A percentile compares a stretch with the other conserved stretches of the same genome.
Evolutionary conservation across 371 early-diverging fungal species (phyloP).

Genomic region (Globomyces sp.): DNA sequence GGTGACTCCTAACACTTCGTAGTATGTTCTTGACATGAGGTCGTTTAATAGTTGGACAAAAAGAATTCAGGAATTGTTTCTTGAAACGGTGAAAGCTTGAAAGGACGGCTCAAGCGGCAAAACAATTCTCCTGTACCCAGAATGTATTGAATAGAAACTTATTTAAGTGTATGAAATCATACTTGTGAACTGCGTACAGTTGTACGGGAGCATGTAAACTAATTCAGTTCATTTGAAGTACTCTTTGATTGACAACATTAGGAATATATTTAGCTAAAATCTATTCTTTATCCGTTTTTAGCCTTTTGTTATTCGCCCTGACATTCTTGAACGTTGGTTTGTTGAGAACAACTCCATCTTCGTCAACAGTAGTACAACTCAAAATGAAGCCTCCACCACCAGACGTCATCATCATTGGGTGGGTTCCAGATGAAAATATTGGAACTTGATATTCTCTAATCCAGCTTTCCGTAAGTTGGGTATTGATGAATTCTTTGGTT

Average conservation of each 20-base stretch:
- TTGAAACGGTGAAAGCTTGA: too few species aligned
- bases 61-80: too few species aligned
- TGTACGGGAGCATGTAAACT: too few species aligned
- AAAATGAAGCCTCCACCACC: conserved; percentile 85
- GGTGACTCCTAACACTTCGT: conserved; percentile 31
- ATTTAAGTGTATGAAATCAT: too few species aligned
- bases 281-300: background rate
- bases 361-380: conserved; percentile 57
- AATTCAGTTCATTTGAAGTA: too few species aligned
- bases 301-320: background rate
- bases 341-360: background rate
- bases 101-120: too few species aligned
- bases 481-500: conserved; percentile 68
- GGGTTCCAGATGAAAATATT: conserved; percentile 66
- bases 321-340: conserved; percentile 8
- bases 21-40: conserved; percentile 21
- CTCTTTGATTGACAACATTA: too few species aligned
- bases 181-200: too few species aligned
- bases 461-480: conserved; percentile 85
- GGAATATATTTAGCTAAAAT: too few species aligned
- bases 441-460: conserved; percentile 80
- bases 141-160: too few species aligned
- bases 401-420: conserved; percentile 89
- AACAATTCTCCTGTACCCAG: too few species aligned
- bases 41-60: too few species aligned